These are phyloP conservation scores for Phytophthora idaei DNA, from an alignment of 352 stramenopile genomes.

Conservation along the genomic window DNA sequence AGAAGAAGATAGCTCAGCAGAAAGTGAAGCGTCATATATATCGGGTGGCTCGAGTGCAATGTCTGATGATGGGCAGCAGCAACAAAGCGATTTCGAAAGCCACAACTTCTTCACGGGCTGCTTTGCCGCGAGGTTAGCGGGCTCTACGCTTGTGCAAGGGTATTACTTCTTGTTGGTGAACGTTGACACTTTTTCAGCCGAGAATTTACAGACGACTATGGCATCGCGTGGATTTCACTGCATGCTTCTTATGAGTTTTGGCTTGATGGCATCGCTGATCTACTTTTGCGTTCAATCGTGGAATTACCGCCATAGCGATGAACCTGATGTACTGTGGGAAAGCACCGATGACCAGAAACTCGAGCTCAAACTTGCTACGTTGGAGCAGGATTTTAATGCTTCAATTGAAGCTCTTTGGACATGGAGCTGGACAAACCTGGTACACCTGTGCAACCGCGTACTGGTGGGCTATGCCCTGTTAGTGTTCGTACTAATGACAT, in stretches of 20 bases:
- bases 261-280: conserved; percentile 46
- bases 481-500: conserved; percentile 29
- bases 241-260: conserved; percentile 47
- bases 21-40: conserved; percentile 32
- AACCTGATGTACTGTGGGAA: background rate
- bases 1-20: conserved; percentile 28
- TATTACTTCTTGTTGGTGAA: conserved; percentile 65
- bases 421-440: conserved; percentile 36
- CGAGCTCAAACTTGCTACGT: conserved; percentile 45
- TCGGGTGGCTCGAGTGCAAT: conserved; percentile 21
- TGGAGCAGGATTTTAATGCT: conserved; percentile 22
- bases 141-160: conserved; percentile 52
- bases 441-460: conserved; percentile 34
- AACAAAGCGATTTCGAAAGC: conserved; percentile 14
- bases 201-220: conserved; percentile 1
- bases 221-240: conserved; percentile 33
- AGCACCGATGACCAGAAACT: conserved; percentile 16
- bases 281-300: conserved; percentile 59
- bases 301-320: conserved; percentile 18
- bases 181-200: conserved; percentile 23
- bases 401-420: conserved; percentile 22
- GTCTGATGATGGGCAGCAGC: conserved; percentile 10
- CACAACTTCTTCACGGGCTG: conserved; percentile 45
- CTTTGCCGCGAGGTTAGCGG: conserved; percentile 49
- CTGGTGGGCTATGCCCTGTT: conserved; percentile 37